Evolutionary conservation across 2,329 filamentous ascomycete species (phyloP), one percentile per base, ranked within the genome.

Genomic region (Penicillium sp.): DNA sequence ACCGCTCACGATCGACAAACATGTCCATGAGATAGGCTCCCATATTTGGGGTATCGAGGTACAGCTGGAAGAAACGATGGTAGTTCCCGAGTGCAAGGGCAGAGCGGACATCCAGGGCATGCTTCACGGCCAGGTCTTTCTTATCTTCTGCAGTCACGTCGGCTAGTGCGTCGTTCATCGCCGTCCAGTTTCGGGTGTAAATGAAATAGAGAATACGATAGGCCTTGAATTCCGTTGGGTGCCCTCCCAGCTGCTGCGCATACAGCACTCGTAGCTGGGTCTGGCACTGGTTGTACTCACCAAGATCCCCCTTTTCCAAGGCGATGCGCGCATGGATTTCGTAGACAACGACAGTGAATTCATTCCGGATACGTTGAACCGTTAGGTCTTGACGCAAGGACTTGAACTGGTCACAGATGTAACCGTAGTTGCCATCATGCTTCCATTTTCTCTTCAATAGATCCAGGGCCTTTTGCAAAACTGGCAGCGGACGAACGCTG

Each of bases 271-370:
- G 90, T 72, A 99, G 82, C 80, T 99, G 94, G 69, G 94, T 97
- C 81, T 99, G 94, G 78, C 94, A 99, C 84, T 99, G 94, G 81
- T 99, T 99, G 94, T 99, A 99, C 94, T 99, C 94, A 99, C 94
- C 93, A 81, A 97, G 85, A 82, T 99, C 94, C 78, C 90, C 91
- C 84, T 95, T 97, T 78, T 99, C 93, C 76, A 99, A 82, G 65
- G 94, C 94, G 77, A 99, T 97, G 58, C 94, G 88, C 61, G 93
- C 94, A 78, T 99, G 94, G 59, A 93, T 95, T 78, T 99, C 94
- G 77, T 99, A 99, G 45, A 97, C 94, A 60, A 84, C 88, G 61
- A 97, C 92, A 26, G 94, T 97, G 73, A 99, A 97, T 50, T 95
- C 90, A 75, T 91, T 96, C 78, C 91, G 92, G 78, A 99, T 91